phyloP scores from a whole-genome alignment of 768 basidiomycete genomes.

The Bullera alba region DNA sequence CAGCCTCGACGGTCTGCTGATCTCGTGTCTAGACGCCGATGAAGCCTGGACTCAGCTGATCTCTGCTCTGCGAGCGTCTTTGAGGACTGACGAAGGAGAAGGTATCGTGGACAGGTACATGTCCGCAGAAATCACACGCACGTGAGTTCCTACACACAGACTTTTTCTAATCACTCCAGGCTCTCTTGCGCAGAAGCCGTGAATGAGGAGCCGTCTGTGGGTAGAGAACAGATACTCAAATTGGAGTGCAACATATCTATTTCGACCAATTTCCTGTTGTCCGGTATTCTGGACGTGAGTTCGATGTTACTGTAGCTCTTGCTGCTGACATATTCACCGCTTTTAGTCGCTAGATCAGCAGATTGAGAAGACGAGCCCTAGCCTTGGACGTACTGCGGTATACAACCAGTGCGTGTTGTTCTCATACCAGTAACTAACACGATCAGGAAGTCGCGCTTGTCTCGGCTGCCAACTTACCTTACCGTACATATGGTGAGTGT shows the following conservation, averaged over 20 bases:
- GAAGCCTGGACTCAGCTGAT: slow-evolving; percentile 43
- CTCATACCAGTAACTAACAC: slow-evolving; percentile 3
- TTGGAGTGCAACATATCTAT: slow-evolving; percentile 86
- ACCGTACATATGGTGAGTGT: slow-evolving; percentile 67
- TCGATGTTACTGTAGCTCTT: slow-evolving; percentile 9
- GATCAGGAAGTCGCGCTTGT: slow-evolving; percentile 59
- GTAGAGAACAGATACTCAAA: slow-evolving; percentile 71
- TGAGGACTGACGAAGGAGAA: not conserved
- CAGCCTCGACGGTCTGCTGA: not conserved
- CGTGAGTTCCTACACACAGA: slow-evolving; percentile 13
- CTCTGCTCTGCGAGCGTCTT: slow-evolving; percentile 16
- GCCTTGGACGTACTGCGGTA: slow-evolving; percentile 68
- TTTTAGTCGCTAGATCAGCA: slow-evolving; percentile 73
- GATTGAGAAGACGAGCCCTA: slow-evolving; percentile 74
- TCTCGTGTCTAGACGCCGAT: slow-evolving; percentile 34
- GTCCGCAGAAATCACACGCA: slow-evolving; percentile 22
- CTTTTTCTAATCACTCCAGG: slow-evolving; percentile 47
- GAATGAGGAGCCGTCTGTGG: slow-evolving; percentile 62
- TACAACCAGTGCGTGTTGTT: slow-evolving; percentile 57
- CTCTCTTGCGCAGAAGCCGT: slow-evolving; percentile 73
- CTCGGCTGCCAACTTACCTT: slow-evolving; percentile 68
- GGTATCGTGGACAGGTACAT: slow-evolving; percentile 33
- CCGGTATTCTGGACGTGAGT: slow-evolving; percentile 72
- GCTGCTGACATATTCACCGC: too few species aligned
- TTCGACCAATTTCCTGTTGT: slow-evolving; percentile 78